Conservation (phyloP, 148 eudicot genomes). For the Rhododendron ovatum region DNA sequence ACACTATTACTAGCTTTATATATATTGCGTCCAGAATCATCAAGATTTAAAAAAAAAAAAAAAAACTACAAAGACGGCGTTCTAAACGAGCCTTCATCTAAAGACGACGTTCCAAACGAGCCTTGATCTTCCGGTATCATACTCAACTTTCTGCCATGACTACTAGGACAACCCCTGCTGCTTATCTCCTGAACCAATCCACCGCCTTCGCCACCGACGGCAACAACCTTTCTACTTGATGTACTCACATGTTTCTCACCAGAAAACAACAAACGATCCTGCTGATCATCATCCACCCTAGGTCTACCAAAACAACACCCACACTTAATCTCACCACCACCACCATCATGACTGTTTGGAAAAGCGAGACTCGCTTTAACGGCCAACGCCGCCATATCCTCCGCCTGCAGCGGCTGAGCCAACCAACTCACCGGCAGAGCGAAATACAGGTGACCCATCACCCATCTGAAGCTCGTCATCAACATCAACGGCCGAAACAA, state of each 20-base stretch:
- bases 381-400: slow-evolving; percentile 40
- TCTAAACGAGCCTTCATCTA: background rate
- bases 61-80: background rate
- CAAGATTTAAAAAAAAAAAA: background rate
- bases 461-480: slow-evolving; percentile 24
- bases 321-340: background rate
- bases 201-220: background rate
- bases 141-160: background rate
- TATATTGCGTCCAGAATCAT: too few species aligned
- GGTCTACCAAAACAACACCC: background rate
- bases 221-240: background rate
- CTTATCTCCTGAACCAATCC: background rate
- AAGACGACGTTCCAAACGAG: background rate
- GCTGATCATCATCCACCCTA: background rate
- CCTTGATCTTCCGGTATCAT: background rate
- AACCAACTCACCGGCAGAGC: slow-evolving; percentile 26
- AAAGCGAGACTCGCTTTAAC: slow-evolving; percentile 27
- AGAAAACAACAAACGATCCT: background rate
- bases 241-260: background rate
- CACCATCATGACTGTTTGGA: background rate
- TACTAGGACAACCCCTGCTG: background rate
- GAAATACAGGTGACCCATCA: slow-evolving; percentile 36
- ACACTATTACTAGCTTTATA: too few species aligned
- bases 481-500: slow-evolving; percentile 13
- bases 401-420: slow-evolving; percentile 26